Evolutionary conservation across 208 protist species (phyloP), one percentile per base, ranked within the genome.

Genomic region (Trypanosoma melophagium): DNA sequence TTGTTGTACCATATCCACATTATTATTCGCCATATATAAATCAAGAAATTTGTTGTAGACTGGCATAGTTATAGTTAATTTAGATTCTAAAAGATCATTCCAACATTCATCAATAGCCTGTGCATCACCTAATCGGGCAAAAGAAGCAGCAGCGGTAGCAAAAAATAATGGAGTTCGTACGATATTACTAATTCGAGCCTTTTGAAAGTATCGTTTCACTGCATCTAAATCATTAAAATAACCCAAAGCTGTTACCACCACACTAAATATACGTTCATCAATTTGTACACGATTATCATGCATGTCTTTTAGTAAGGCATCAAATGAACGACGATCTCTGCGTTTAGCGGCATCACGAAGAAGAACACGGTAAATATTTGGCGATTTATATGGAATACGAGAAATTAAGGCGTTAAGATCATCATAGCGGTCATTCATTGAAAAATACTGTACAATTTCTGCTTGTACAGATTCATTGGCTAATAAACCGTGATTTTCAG

Each of bases 11-110:
- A 88, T 92, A 1, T 66, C 59, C 59, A 95, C 83, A 75, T 94
- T 93, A 74, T 94, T 87, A 44, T 81, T 72, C 8, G 60, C 60
- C 84, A 95, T 92, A 74, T 91, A 97, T 5, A 94, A 53, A 52
- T 95, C 84, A 10, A 97, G 80, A 60, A 97, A 97, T n/a, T 86
- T 79, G 62, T 95, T 97, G 81, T 93, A 97, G 22, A 93, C 86
- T 17, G 81, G 80, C 86, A 93, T 94, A 38, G 85, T 94, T 40
- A 94, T 84, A 16, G 75, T 75, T 66, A 93, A 81, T 61, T 86
- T 85, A 16, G 82, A 92, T 47, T 76, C 51, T 10, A 95, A 63
- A 5, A 97, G 71, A 50, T 87, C 86, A 7, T 77, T 57, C 90
- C 92, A 97, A 72, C 83, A 89, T 59, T 84, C 66, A 58, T 95